A percentile compares a stretch with the other conserved stretches of the same genome.
phyloP scores from a whole-genome alignment of 495 filamentous ascomycete species.

The Penicillium canescens region DNA sequence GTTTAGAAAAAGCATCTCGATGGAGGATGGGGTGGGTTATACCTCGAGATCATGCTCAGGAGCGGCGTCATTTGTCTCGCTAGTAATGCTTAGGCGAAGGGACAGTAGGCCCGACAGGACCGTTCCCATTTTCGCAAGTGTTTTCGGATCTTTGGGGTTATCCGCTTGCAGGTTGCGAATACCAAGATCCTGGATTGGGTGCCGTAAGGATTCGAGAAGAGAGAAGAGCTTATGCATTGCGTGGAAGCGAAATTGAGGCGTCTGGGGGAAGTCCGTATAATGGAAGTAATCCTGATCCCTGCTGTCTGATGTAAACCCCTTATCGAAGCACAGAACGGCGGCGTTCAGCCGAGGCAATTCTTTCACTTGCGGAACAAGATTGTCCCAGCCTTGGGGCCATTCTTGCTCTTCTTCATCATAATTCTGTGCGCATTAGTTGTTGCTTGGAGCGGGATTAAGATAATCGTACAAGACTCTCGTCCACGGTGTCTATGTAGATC shows the following conservation, averaged over 20 bases:
- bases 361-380: constrained; percentile 4
- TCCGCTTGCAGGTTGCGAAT: constrained; percentile 17
- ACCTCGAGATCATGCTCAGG: constrained; percentile 14
- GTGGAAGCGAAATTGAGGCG: constrained; percentile 2
- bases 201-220: constrained; percentile 3
- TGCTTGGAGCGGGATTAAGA: constrained; percentile 8
- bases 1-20: neutral
- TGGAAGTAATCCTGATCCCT: neutral
- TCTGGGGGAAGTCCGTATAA: constrained; percentile 4
- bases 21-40: neutral
- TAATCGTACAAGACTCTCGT: constrained; percentile 7
- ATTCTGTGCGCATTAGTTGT: constrained; percentile 7
- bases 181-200: constrained; percentile 4
- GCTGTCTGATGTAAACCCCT: constrained; percentile 1
- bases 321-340: constrained; percentile 12
- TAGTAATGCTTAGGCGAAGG: constrained; percentile 16
- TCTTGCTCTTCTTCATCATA: constrained; percentile 6
- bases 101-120: constrained; percentile 8
- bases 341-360: constrained; percentile 16
- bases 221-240: constrained; percentile 7
- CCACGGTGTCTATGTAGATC: constrained; percentile 11
- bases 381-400: constrained; percentile 4
- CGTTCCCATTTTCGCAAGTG: constrained; percentile 5
- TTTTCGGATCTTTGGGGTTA: constrained; percentile 7
- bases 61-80: constrained; percentile 7